These are phyloP conservation scores for Karstenula rhodostoma DNA, from an alignment of 2,329 filamentous ascomycete species.

Conservation along the genomic window DNA sequence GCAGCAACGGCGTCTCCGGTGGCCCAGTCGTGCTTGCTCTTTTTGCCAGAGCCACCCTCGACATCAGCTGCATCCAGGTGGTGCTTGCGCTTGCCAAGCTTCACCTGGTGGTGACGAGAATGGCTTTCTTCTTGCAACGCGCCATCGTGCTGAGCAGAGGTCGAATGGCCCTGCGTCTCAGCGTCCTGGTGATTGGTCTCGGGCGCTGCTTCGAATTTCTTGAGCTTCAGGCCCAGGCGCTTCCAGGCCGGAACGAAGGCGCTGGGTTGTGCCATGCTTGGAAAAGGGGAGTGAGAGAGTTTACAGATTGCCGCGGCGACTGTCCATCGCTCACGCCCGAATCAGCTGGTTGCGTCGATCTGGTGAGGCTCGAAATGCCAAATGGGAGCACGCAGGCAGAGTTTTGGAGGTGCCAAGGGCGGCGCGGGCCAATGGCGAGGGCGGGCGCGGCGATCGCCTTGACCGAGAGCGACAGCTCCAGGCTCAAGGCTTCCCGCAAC, in stretches of 20 bases:
- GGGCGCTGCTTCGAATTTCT: constrained; percentile 54
- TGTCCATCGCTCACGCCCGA: constrained; percentile 46
- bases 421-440: constrained; percentile 26
- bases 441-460: constrained; percentile 15
- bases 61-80: constrained; percentile 38
- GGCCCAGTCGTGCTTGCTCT: constrained; percentile 28
- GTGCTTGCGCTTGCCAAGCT: constrained; percentile 50
- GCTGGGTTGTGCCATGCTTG: constrained; percentile 38
- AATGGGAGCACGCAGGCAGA: constrained; percentile 46
- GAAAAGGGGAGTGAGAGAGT: constrained; percentile 37
- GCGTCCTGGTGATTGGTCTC: constrained; percentile 22
- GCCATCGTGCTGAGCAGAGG: background rate
- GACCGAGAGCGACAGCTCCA: constrained; percentile 35
- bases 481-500: constrained; percentile 47
- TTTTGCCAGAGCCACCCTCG: constrained; percentile 33
- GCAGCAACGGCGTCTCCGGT: constrained; percentile 6
- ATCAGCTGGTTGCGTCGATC: constrained; percentile 40
- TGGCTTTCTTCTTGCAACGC: background rate
- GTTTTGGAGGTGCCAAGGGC: constrained; percentile 37
- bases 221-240: constrained; percentile 66
- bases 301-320: constrained; percentile 30
- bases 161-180: constrained; percentile 19
- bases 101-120: constrained; percentile 28
- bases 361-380: constrained; percentile 39
- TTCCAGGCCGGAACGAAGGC: constrained; percentile 64